Percentiles rank a stretch among this genome's conserved stretches.
These are phyloP conservation scores for Kalaharituber pfeilii DNA, from an alignment of 2,329 filamentous ascomycete genomes.

Conservation along the genomic window DNA sequence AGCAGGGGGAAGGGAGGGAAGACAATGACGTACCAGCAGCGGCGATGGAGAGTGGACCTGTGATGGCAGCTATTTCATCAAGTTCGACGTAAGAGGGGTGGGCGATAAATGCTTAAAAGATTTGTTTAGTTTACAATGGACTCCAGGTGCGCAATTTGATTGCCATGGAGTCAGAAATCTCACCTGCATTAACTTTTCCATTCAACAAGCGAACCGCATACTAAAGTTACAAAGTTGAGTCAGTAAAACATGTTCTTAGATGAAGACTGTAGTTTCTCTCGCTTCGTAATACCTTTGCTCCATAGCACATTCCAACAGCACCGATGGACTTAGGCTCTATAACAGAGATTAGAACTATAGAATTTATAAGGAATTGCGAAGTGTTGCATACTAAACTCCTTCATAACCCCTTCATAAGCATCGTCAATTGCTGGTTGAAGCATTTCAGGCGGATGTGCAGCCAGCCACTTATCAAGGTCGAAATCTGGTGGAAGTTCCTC, in stretches of 20 bases:
- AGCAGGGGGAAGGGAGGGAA: neutral
- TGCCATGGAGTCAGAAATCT: too few species aligned
- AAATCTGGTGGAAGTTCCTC: neutral
- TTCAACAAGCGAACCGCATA: too few species aligned
- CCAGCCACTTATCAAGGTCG: neutral
- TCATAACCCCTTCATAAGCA: slow-evolving; percentile 28
- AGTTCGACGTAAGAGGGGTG: neutral
- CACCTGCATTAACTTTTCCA: neutral
- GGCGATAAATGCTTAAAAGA: neutral
- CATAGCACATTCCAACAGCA: slow-evolving; percentile 48
- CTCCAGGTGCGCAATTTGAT: too few species aligned
- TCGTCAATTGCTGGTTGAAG: slow-evolving; percentile 35
- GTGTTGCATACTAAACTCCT: slow-evolving; percentile 20
- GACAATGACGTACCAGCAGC: neutral
- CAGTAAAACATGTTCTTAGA: too few species aligned
- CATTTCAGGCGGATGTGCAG: slow-evolving; percentile 27
- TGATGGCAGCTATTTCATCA: neutral
- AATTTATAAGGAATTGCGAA: neutral
- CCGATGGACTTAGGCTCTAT: slow-evolving; percentile 31
- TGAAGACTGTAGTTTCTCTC: too few species aligned
- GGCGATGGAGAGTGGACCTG: neutral
- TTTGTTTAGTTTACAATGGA: too few species aligned
- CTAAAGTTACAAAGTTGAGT: too few species aligned
- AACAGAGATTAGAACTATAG: neutral
- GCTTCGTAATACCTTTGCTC: slow-evolving; percentile 36